phyloP scores from a whole-genome alignment of 495 filamentous ascomycete species.

The Pyrenula aspistea region DNA sequence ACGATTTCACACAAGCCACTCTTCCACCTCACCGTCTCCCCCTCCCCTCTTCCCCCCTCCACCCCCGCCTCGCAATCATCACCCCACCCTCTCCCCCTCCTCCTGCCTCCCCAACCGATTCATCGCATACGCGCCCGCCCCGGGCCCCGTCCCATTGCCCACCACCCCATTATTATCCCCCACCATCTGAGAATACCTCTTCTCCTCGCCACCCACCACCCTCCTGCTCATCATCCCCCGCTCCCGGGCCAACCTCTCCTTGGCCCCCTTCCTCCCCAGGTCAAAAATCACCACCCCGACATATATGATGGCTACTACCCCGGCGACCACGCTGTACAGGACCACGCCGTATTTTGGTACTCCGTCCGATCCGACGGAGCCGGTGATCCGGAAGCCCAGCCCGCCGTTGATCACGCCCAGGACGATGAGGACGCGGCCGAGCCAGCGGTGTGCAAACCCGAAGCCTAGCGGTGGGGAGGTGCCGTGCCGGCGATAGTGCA shows the following conservation, averaged over 20 bases:
- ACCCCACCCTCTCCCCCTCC: background rate
- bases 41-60: background rate
- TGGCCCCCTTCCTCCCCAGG: background rate
- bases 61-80: background rate
- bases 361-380: background rate
- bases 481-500: conserved; percentile 31
- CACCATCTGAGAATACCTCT: background rate
- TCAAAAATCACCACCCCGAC: conserved; percentile 1
- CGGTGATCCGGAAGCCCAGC: conserved; percentile 42
- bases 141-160: background rate
- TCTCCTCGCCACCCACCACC: background rate
- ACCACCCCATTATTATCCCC: background rate
- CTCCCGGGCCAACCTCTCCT: background rate
- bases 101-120: background rate
- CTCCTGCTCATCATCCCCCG: no score
- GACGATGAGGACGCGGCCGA: conserved; percentile 40
- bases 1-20: no score
- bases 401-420: conserved; percentile 58
- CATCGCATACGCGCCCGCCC: background rate
- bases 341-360: conserved; percentile 27
- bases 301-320: conserved; percentile 31
- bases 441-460: conserved; percentile 50
- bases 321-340: conserved; percentile 42
- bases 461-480: conserved; percentile 27
- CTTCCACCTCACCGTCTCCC: background rate